Evolutionary conservation across 78 protist genomes (phyloP).

Genomic region (Protostelium mycophagum): DNA sequence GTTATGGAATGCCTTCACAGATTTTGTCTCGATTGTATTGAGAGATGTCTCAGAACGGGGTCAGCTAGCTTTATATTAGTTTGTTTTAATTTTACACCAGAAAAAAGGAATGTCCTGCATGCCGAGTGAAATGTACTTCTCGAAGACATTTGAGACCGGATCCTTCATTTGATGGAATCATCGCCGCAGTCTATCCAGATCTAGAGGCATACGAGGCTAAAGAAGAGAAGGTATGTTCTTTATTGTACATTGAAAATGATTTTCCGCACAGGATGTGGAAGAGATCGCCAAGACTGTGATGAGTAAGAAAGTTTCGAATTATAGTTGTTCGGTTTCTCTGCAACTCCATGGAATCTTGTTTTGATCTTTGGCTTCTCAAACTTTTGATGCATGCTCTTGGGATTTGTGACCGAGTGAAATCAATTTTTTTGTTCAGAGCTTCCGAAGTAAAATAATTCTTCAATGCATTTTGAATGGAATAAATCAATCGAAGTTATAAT

Average conservation of each 20-base stretch:
- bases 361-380: too few species aligned
- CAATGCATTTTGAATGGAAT: too few species aligned
- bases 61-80: neutral
- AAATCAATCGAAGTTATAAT: too few species aligned
- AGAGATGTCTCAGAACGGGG: neutral
- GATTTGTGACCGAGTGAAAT: too few species aligned
- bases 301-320: too few species aligned
- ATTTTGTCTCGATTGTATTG: constrained; percentile 13
- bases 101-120: neutral
- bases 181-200: constrained; percentile 10
- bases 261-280: too few species aligned
- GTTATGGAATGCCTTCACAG: constrained; percentile 25
- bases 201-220: constrained; percentile 3
- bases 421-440: too few species aligned
- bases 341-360: too few species aligned
- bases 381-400: too few species aligned
- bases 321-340: too few species aligned
- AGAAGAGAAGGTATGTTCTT: neutral
- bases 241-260: neutral
- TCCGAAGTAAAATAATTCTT: too few species aligned
- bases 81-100: neutral
- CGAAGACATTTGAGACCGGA: constrained; percentile 9
- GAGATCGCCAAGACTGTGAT: too few species aligned
- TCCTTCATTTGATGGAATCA: neutral
- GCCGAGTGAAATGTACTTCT: neutral